Base-by-base conservation (phyloP, 225 moss, liverwort and hornwort genomes). In the Bryoerythrophyllum caledonicum region DNA sequence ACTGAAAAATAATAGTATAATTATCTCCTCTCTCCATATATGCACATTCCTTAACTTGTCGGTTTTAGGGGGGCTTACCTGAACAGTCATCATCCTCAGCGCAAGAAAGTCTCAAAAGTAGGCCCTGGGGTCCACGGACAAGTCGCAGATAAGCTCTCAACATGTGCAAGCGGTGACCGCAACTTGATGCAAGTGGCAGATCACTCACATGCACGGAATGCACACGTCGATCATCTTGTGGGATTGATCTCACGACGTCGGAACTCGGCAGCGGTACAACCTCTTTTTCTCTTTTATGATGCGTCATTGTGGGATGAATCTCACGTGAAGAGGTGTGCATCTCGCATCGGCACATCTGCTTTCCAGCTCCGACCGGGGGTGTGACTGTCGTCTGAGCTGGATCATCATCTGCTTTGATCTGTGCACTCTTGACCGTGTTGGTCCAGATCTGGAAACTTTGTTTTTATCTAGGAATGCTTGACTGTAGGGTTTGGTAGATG, bases 291-390 rank as follows among this genome's bases (percentile, higher is more conserved):
- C 32, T 32, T 32, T 32, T 32, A n/a, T 34, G 43, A 44, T 44
- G 74, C 54, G 62, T 68, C 79, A 54, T 12, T 40, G n/a, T 56
- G 37, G 21, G 17, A 15, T 68, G 25, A 6, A 69, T 74, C 34
- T 62, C 60, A 70, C 51, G 2, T 60, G 26, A n/a, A 11, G 32
- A 20, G 14, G 13, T 40, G 14, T 20, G 10, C 32, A 16, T 17
- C 37, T 68, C 35, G 41, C 58, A 43, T 27, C 6, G 60, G 60
- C 61, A 12, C 23, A 72, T 60, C 41, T 20, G 68, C 76, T 60
- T 60, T 76, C 69, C 70, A 62, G 24, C 72, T 12, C 27, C 14
- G n/a, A n/a, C n/a, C n/a, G n/a, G n/a, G n/a, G n/a, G n/a, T n/a
- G n/a, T n/a, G n/a, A n/a, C n/a, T n/a, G n/a, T n/a, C n/a, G n/a